Percentiles rank a stretch among this genome's conserved stretches.
phyloP scores from a whole-genome alignment of 768 basidiomycete genomes.

The Boletellus emodensis region DNA sequence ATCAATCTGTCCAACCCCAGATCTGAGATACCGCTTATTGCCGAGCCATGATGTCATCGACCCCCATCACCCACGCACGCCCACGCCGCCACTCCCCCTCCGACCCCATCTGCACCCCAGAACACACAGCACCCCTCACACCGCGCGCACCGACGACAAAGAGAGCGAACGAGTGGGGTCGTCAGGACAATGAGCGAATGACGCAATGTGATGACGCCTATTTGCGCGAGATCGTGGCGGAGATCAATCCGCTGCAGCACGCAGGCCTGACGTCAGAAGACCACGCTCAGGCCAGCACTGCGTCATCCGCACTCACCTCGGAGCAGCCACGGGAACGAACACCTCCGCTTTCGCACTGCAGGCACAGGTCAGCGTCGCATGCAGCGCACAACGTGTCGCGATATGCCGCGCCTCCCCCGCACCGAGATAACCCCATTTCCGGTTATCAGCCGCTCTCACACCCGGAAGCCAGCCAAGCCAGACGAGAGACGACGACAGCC shows the following conservation, averaged over 20 bases:
- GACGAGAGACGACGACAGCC: no score
- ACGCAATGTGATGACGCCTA: constrained; percentile 30
- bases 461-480: background rate
- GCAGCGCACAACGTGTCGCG: constrained; percentile 7
- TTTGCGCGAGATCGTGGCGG: constrained; percentile 52
- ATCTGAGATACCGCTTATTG: constrained; percentile 32
- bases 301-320: constrained; percentile 55
- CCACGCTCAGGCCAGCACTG: constrained; percentile 2
- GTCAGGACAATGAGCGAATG: constrained; percentile 33
- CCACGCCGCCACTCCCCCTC: background rate
- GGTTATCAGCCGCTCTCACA: no score
- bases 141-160: background rate
- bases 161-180: constrained; percentile 12
- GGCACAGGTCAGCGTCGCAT: constrained; percentile 14
- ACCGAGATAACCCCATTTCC: constrained; percentile 1
- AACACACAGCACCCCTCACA: no score
- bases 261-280: constrained; percentile 27
- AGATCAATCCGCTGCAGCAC: constrained; percentile 51
- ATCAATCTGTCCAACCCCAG: constrained; percentile 28
- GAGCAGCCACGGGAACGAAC: constrained; percentile 81
- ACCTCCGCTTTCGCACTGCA: constrained; percentile 76
- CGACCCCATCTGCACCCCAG: no score
- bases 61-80: constrained; percentile 6
- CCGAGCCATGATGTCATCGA: constrained; percentile 31
- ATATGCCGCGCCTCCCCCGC: constrained; percentile 3